These are phyloP conservation scores for Volvox africanus DNA, from an alignment of 139 green algal genomes.

Conservation along the genomic window DNA sequence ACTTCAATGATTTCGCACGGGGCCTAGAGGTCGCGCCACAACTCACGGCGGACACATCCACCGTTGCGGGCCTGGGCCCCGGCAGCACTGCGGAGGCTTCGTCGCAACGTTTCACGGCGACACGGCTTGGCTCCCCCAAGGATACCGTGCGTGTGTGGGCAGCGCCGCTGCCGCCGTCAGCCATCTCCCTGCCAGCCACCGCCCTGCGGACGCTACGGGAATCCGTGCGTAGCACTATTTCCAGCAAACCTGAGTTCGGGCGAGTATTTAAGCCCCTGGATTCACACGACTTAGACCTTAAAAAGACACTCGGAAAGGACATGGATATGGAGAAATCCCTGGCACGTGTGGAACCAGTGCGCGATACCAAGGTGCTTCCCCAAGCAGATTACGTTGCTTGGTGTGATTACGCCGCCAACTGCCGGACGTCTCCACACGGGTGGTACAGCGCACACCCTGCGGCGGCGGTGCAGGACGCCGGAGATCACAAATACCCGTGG, in stretches of 20 bases:
- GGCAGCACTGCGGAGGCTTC: not conserved
- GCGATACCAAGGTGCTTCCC: conserved; percentile 47
- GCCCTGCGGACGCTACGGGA: conserved; percentile 47
- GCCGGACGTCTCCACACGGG: conserved; percentile 37
- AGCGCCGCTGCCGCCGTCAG: conserved; percentile 45
- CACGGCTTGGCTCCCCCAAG: conserved; percentile 30
- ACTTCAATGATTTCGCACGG: conserved; percentile 35
- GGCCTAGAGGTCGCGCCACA: conserved; percentile 38
- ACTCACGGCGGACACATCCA: conserved; percentile 7
- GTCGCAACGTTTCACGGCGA: not conserved
- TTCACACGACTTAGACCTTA: conserved; percentile 41
- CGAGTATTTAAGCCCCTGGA: conserved; percentile 22
- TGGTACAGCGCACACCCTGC: conserved; percentile 53
- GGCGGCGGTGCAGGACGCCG: conserved; percentile 23
- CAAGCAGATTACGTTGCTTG: conserved; percentile 37
- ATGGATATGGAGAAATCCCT: conserved; percentile 46
- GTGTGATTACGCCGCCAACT: conserved; percentile 46
- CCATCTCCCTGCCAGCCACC: conserved; percentile 47
- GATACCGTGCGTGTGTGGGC: conserved; percentile 40
- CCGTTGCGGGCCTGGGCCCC: not conserved
- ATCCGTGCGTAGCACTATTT: conserved; percentile 39
- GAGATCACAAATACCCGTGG: conserved; percentile 51
- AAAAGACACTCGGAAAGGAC: conserved; percentile 51
- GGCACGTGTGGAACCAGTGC: conserved; percentile 48
- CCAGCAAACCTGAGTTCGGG: conserved; percentile 50